Percentiles rank a stretch among this genome's conserved stretches.
Conservation (phyloP, 805 yeast genomes). For the Pichia occidentalis region DNA sequence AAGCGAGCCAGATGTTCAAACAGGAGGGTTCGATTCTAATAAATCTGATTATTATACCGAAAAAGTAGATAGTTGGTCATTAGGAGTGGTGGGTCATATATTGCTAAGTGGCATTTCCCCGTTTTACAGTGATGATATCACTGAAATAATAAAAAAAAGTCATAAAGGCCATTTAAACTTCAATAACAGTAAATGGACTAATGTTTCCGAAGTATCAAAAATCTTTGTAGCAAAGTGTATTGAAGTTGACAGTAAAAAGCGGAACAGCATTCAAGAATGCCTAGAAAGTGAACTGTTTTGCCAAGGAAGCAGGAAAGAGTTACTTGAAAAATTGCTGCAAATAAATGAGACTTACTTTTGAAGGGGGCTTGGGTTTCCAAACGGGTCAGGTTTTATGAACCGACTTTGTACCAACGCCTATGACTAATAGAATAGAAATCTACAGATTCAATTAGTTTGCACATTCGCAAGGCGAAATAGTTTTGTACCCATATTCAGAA, state of each 20-base stretch:
- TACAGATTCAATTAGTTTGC: no score
- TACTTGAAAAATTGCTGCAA: slow-evolving; percentile 1
- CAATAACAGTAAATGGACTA: slow-evolving; percentile 35
- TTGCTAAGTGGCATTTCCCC: slow-evolving; percentile 61
- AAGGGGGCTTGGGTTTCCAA: no score
- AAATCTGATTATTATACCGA: slow-evolving; percentile 41
- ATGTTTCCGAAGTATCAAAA: slow-evolving; percentile 37
- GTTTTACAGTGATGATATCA: slow-evolving; percentile 41
- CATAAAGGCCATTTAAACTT: slow-evolving; percentile 36
- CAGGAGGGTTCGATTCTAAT: no score
- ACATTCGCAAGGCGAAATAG: no score
- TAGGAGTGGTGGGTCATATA: slow-evolving; percentile 55
- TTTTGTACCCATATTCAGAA: no score
- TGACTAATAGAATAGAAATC: no score
- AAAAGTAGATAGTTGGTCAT: slow-evolving; percentile 65
- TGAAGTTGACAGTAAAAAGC: slow-evolving; percentile 29
- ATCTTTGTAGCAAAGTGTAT: slow-evolving; percentile 38
- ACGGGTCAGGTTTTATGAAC: no score
- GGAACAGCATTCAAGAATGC: slow-evolving; percentile 8
- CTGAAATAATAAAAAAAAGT: slow-evolving; percentile 36
- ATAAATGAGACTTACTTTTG: no score
- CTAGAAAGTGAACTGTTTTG: slow-evolving; percentile 7
- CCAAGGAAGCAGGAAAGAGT: slow-evolving; percentile 2
- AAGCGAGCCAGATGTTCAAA: no score
- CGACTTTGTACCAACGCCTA: no score